These are phyloP conservation scores for Rhodamnia argentea DNA, from an alignment of 345 rosid species.

Conservation along the genomic window DNA sequence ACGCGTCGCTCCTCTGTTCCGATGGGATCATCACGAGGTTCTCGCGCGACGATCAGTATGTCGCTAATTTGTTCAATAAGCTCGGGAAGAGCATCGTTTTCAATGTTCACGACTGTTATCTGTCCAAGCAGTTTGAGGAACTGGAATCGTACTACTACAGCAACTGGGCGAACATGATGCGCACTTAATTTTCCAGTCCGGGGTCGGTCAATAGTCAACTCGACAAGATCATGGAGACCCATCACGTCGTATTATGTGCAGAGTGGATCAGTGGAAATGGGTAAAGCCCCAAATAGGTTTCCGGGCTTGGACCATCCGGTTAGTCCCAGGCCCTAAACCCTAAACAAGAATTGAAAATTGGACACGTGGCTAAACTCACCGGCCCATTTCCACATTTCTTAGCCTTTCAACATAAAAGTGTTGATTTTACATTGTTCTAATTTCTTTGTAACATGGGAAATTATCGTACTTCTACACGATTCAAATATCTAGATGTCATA, in stretches of 20 bases:
- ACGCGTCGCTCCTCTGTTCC: slow-evolving; percentile 1
- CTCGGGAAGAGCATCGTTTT: neutral
- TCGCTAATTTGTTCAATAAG: slow-evolving; percentile 3
- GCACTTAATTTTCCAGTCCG: neutral
- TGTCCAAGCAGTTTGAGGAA: neutral
- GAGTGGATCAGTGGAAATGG: neutral
- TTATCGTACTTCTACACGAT: too few relatives aligned
- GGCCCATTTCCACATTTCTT: neutral
- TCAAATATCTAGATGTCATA: too few relatives aligned
- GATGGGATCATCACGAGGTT: slow-evolving; percentile 3
- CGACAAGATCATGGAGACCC: neutral
- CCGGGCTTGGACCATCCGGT: neutral
- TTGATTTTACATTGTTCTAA: too few relatives aligned
- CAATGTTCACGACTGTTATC: neutral
- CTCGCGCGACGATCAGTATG: neutral
- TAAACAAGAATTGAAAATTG: neutral
- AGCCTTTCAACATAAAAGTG: neutral
- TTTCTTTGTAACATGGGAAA: too few relatives aligned
- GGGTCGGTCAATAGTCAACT: slow-evolving; percentile 3
- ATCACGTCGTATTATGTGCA: neutral
- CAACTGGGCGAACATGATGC: neutral
- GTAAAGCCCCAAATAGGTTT: neutral
- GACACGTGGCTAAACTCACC: neutral
- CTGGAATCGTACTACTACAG: slow-evolving; percentile 3
- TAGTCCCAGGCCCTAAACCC: neutral